These are phyloP conservation scores for Solanum clarkiae DNA, from an alignment of 257 asterid genomes.

Conservation along the genomic window DNA sequence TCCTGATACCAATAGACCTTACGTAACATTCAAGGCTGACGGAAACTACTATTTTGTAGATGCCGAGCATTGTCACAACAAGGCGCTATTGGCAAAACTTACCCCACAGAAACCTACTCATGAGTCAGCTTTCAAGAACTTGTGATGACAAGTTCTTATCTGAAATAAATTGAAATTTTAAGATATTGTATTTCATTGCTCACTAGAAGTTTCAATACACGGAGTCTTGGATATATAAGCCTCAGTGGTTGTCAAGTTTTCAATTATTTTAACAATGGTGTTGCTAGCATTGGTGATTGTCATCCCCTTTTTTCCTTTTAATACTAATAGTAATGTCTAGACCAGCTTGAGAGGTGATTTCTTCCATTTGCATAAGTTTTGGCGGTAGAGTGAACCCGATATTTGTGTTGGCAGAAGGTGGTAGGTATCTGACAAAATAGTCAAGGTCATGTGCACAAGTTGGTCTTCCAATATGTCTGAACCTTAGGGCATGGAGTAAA, in stretches of 20 bases:
- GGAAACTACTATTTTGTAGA: conserved; percentile 63
- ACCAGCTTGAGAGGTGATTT: not conserved
- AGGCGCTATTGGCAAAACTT: conserved; percentile 74
- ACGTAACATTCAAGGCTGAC: conserved; percentile 72
- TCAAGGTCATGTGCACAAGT: not conserved
- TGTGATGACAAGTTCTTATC: conserved; percentile 19
- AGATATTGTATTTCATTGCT: not conserved
- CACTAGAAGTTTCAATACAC: not conserved
- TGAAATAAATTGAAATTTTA: not conserved
- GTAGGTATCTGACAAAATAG: not conserved
- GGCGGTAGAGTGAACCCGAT: not conserved
- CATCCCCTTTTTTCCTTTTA: not conserved
- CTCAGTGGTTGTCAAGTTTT: not conserved
- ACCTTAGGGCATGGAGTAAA: not conserved
- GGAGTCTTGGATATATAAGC: not conserved
- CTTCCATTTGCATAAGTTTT: not conserved
- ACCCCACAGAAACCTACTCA: conserved; percentile 50
- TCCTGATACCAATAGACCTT: conserved; percentile 74
- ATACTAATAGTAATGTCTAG: not conserved
- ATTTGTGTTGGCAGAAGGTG: not conserved
- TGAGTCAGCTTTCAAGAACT: conserved; percentile 63
- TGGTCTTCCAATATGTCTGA: not conserved
- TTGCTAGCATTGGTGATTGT: not conserved
- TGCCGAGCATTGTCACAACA: conserved; percentile 76
- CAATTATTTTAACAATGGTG: not conserved